phyloP scores from a whole-genome alignment of 352 stramenopile genomes.

The Peronospora farinosa region DNA sequence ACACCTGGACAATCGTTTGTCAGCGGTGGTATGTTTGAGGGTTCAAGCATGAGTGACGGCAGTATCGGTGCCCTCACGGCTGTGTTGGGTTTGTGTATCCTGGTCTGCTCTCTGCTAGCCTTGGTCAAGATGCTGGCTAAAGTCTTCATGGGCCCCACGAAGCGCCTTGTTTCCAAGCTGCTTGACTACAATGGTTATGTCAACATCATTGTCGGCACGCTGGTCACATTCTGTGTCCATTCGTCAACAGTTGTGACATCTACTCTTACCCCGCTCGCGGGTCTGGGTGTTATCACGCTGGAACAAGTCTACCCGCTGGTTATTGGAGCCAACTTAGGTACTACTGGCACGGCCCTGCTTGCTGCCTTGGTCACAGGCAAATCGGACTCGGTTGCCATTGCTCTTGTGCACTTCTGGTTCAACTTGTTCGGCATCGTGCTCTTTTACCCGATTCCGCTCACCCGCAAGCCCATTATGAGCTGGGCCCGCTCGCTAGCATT shows the following conservation, averaged over 20 bases:
- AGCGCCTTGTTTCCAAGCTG: slow-evolving; percentile 77
- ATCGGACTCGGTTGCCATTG: slow-evolving; percentile 75
- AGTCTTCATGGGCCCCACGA: slow-evolving; percentile 78
- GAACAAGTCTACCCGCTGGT: slow-evolving; percentile 88
- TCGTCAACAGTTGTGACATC: slow-evolving; percentile 88
- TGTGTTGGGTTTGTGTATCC: slow-evolving; percentile 37
- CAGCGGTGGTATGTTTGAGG: slow-evolving; percentile 30
- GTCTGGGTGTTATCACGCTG: slow-evolving; percentile 79
- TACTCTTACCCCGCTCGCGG: slow-evolving; percentile 85
- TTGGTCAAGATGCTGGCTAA: slow-evolving; percentile 52
- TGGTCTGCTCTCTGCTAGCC: slow-evolving; percentile 41
- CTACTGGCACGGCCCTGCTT: slow-evolving; percentile 84
- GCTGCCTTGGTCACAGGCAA: slow-evolving; percentile 81
- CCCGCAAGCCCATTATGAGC: slow-evolving; percentile 67
- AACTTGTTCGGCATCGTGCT: slow-evolving; percentile 88
- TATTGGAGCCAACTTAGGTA: slow-evolving; percentile 90
- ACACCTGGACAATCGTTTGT: slow-evolving; percentile 30
- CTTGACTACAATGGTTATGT: slow-evolving; percentile 88
- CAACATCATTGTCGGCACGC: slow-evolving; percentile 77
- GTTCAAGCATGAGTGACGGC: slow-evolving; percentile 30
- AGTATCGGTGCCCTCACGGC: slow-evolving; percentile 43
- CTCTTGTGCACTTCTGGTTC: slow-evolving; percentile 89
- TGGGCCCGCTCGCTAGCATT: slow-evolving; percentile 65
- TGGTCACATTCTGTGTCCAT: slow-evolving; percentile 86
- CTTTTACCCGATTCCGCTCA: slow-evolving; percentile 88